Evolutionary conservation across 352 stramenopile genomes (phyloP), one percentile per base, ranked within the genome.

Genomic region (Elongisporangium prolatum): DNA sequence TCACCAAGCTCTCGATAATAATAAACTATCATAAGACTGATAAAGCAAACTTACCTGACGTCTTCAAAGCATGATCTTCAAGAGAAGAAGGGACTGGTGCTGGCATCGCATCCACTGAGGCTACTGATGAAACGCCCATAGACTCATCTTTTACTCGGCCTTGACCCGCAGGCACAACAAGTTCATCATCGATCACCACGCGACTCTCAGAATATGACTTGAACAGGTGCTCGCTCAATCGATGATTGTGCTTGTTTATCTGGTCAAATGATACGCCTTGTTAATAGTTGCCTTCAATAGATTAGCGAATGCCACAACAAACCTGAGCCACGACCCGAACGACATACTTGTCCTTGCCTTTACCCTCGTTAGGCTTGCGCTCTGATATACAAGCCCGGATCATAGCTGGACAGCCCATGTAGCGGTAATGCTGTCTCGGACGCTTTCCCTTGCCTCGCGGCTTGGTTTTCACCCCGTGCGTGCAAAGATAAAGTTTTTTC

Each of bases 171-270:
- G 75, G 71, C 50, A 86, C 69, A 1, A 89, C 65, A 7, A 93
- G 74, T 44, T 93, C 84, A 49, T 93, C 84, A 48, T 93, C 84
- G 61, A 93, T 89, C 49, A 93, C 84, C 13, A 93, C 84, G n/a
- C 84, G 84, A 62, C 75, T 91, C 53, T 93, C 84, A 48, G 84
- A 85, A 65, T 93, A 93, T 54, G 84, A 93, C 68, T 93, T 93
- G 68, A 90, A 93, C 54, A 93, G 62, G 57, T 93, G 84, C 55
- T 93, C 84, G 53, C 84, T 93, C 54, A 93, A 60, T n/a, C 81
- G 77, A 60, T 93, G 84, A 63, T 93, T 93, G 57, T 93, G 84
- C 58, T 86, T 83, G 57, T 93, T 93, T 54, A 93, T 93, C 74
- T 86, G 52, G 3, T 25, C 18, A 51, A 60, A 48, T 24, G 57